These are phyloP conservation scores for Phialophora chinensis DNA, from an alignment of 2,329 filamentous ascomycete species.

Conservation along the genomic window DNA sequence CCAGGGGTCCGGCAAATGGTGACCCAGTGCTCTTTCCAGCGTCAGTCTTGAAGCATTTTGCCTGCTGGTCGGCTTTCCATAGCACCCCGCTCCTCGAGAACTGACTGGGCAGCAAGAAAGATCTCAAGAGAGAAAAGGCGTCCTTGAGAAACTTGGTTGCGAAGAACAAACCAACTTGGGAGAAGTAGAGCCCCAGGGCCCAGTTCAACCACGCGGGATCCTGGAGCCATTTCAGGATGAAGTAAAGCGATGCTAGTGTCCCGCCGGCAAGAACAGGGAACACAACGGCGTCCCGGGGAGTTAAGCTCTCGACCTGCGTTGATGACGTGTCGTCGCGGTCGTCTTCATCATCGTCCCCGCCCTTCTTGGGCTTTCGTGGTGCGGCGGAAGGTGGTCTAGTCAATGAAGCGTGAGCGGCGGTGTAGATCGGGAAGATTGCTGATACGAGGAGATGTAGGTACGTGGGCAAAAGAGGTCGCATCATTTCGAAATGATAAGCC, in stretches of 20 bases:
- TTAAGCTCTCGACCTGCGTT: conserved; percentile 68
- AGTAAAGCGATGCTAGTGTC: conserved; percentile 78
- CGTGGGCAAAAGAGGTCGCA: conserved; percentile 59
- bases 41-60: conserved; percentile 42
- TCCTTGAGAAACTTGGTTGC: conserved; percentile 77
- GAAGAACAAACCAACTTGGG: conserved; percentile 76
- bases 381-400: conserved; percentile 81
- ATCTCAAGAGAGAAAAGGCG: conserved; percentile 65
- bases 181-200: conserved; percentile 83
- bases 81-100: conserved; percentile 62
- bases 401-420: conserved; percentile 83
- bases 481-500: conserved; percentile 33
- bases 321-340: conserved; percentile 62
- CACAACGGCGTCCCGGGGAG: conserved; percentile 79
- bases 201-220: conserved; percentile 82
- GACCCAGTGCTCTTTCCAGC: conserved; percentile 43
- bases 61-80: conserved; percentile 53
- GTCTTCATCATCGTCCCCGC: conserved; percentile 58
- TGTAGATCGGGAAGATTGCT: conserved; percentile 81
- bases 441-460: conserved; percentile 68
- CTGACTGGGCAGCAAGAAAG: conserved; percentile 74
- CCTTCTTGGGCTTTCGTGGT: conserved; percentile 51
- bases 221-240: conserved; percentile 85
- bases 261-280: conserved; percentile 79
- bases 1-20: conserved; percentile 60